Evolutionary conservation across 179 eudicot species (phyloP).

Genomic region (Monotropa hypopitys): DNA sequence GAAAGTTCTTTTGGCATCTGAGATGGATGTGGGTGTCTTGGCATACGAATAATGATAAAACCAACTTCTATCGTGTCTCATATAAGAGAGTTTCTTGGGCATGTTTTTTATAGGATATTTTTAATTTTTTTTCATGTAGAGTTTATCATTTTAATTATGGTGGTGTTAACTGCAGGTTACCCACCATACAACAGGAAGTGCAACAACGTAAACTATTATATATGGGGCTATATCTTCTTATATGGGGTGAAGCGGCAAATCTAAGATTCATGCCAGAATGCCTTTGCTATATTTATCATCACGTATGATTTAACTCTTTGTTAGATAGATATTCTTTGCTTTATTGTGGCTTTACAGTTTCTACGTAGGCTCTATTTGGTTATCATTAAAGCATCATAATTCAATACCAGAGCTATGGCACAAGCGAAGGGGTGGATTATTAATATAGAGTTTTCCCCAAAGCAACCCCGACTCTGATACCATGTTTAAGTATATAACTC

Average conservation of each 20-base stretch:
- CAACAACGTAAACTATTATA: conserved; percentile 91
- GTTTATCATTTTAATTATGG: background rate
- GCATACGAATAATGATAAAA: background rate
- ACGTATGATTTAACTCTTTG: conserved; percentile 37
- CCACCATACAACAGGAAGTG: conserved; percentile 96
- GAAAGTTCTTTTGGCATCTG: background rate
- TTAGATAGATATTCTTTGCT: background rate
- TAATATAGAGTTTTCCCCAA: background rate
- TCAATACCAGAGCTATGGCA: background rate
- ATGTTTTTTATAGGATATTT: background rate
- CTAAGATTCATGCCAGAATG: conserved; percentile 99
- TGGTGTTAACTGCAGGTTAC: conserved; percentile 52
- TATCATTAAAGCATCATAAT: background rate
- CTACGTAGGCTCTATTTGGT: background rate
- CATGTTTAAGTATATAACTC: background rate
- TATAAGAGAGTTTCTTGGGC: background rate
- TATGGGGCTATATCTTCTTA: conserved; percentile 96
- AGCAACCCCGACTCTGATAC: background rate
- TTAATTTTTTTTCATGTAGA: background rate
- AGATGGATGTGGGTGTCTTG: background rate
- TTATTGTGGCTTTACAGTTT: background rate
- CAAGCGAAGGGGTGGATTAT: background rate
- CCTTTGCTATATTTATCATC: conserved; percentile 94
- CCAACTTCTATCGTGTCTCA: background rate
- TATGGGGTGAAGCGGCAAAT: conserved; percentile 99